phyloP scores from a whole-genome alignment of 139 green algal genomes.

The Pleodorina starrii region DNA sequence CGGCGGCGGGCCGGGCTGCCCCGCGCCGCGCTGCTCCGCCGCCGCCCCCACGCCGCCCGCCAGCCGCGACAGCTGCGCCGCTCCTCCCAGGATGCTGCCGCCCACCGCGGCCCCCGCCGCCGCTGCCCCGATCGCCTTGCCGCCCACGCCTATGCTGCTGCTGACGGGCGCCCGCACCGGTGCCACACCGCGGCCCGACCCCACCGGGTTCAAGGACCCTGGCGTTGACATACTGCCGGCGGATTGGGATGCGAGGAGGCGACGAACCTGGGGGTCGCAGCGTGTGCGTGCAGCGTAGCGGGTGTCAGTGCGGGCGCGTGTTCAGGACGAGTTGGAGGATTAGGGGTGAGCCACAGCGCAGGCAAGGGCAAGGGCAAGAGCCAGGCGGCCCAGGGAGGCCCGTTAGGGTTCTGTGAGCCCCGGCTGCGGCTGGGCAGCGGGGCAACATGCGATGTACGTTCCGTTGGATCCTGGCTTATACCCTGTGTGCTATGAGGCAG shows the following conservation, averaged over 20 bases:
- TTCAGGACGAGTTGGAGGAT: no score
- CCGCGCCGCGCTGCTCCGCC: neutral
- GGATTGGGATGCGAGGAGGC: constrained; percentile 51
- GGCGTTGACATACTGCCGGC: constrained; percentile 23
- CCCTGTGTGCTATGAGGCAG: no score
- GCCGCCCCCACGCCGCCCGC: neutral
- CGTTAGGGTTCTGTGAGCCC: no score
- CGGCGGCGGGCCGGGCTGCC: neutral
- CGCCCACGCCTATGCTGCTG: constrained; percentile 42
- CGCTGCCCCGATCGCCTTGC: constrained; percentile 1
- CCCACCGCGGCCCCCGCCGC: neutral
- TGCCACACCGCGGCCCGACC: neutral
- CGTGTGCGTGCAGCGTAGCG: no score
- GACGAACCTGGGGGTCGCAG: no score
- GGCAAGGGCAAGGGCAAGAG: no score
- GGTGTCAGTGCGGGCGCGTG: no score
- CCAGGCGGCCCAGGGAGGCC: no score
- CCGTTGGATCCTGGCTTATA: no score
- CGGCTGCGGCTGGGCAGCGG: no score
- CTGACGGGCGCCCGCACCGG: constrained; percentile 4
- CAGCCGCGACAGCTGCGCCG: neutral
- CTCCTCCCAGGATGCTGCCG: constrained; percentile 32
- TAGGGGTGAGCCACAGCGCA: no score
- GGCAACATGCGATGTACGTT: no score
- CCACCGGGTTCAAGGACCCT: neutral